Conservation (phyloP, 1,284 basidiomycete species). For the Malassezia furfur region DNA sequence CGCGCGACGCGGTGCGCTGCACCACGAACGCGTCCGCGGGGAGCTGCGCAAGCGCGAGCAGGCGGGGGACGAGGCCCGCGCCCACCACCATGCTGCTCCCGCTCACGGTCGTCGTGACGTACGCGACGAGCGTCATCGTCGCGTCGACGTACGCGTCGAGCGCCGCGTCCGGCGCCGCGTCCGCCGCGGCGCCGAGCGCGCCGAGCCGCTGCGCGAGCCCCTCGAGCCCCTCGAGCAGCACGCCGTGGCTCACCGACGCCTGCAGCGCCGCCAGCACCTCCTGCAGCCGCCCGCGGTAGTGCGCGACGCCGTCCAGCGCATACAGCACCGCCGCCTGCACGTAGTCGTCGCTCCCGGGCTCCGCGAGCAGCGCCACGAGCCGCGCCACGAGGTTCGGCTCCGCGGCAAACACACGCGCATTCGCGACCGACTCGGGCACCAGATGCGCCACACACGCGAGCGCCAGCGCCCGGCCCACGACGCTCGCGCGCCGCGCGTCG, state of each 20-base stretch:
- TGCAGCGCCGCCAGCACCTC: slow-evolving; percentile 86
- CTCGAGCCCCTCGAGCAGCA: slow-evolving; percentile 49
- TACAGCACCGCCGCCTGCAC: slow-evolving; percentile 70
- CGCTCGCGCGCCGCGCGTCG: slow-evolving; percentile 65
- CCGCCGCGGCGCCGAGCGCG: neutral
- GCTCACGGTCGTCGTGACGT: slow-evolving; percentile 69
- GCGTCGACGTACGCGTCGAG: slow-evolving; percentile 39
- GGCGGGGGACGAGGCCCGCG: slow-evolving; percentile 83
- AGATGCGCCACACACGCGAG: slow-evolving; percentile 63
- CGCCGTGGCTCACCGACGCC: slow-evolving; percentile 90
- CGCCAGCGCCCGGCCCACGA: slow-evolving; percentile 71
- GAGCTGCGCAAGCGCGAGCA: slow-evolving; percentile 50
- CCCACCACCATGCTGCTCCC: slow-evolving; percentile 88
- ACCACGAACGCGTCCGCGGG: slow-evolving; percentile 33
- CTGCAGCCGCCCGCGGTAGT: slow-evolving; percentile 69
- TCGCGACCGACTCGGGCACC: slow-evolving; percentile 60
- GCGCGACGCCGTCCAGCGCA: slow-evolving; percentile 76
- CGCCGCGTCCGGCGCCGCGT: slow-evolving; percentile 6
- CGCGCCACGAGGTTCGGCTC: slow-evolving; percentile 69
- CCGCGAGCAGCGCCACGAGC: slow-evolving; percentile 32
- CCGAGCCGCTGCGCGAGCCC: slow-evolving; percentile 10
- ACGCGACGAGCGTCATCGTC: slow-evolving; percentile 74
- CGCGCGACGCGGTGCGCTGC: slow-evolving; percentile 49
- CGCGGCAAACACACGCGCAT: slow-evolving; percentile 76
- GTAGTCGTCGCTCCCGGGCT: slow-evolving; percentile 20